phyloP scores from a whole-genome alignment of 73 alveolate species.

The Tetrahymena borealis region DNA sequence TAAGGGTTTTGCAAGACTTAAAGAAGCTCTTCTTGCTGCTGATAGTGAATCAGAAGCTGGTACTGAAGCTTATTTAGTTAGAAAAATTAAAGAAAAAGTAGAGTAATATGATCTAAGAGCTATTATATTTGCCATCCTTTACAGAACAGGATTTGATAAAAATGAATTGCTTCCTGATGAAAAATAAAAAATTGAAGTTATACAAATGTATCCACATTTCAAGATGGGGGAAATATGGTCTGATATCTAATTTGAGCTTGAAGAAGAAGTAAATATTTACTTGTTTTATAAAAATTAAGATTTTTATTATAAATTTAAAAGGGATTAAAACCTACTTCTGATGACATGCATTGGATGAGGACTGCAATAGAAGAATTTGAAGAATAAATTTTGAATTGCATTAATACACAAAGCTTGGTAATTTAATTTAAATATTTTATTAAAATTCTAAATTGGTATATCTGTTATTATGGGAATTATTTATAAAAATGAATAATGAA shows the following conservation, averaged over 20 bases:
- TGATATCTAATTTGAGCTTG: slow-evolving; percentile 86
- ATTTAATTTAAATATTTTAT: no score
- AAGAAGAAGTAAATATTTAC: slow-evolving; percentile 39
- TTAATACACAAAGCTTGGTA: slow-evolving; percentile 68
- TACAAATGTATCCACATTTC: slow-evolving; percentile 88
- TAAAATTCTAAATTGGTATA: no score
- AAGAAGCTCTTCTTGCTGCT: slow-evolving; percentile 37
- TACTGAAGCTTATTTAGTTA: slow-evolving; percentile 35
- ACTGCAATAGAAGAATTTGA: slow-evolving; percentile 88
- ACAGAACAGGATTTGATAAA: slow-evolving; percentile 87
- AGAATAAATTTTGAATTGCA: slow-evolving; percentile 82
- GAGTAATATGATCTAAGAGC: slow-evolving; percentile 86
- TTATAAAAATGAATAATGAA: no score
- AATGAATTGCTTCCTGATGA: slow-evolving; percentile 86
- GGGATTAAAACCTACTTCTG: slow-evolving; percentile 82
- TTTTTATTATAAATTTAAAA: not conserved
- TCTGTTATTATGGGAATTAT: not conserved
- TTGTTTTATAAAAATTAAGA: not conserved
- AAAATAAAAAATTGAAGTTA: slow-evolving; percentile 87
- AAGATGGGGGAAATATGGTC: slow-evolving; percentile 94
- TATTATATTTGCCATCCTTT: slow-evolving; percentile 78
- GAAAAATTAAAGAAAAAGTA: slow-evolving; percentile 56
- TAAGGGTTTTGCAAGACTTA: slow-evolving; percentile 57
- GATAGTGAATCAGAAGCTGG: slow-evolving; percentile 46
- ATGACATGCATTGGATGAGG: slow-evolving; percentile 90